Percentiles rank a stretch among this genome's conserved stretches.
phyloP scores from a whole-genome alignment of 768 basidiomycete genomes.

The Russula virescens region DNA sequence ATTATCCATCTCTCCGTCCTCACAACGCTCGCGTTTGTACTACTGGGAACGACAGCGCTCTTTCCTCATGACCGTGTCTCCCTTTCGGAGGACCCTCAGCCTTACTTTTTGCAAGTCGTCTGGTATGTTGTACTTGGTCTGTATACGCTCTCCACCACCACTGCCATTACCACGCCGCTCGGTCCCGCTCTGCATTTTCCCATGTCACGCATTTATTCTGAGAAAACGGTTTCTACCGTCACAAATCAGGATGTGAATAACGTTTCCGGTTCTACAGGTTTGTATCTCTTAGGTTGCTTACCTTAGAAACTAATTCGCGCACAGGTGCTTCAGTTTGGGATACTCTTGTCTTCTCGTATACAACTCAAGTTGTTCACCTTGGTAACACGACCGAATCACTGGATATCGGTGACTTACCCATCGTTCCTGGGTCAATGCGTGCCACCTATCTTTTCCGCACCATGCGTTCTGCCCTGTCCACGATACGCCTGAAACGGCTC shows the following conservation, averaged over 20 bases:
- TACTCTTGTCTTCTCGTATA: conserved; percentile 77
- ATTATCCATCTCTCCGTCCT: conserved; percentile 56
- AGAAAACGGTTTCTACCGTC: conserved; percentile 53
- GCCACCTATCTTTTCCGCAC: conserved; percentile 51
- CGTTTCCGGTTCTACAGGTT: conserved; percentile 59
- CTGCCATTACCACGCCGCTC: conserved; percentile 51
- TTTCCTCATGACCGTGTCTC: conserved; percentile 43
- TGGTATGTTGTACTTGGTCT: conserved; percentile 52
- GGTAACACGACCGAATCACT: conserved; percentile 68
- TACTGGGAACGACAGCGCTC: conserved; percentile 47
- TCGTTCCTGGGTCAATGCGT: conserved; percentile 71
- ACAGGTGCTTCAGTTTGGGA: conserved; percentile 55
- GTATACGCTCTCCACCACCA: conserved; percentile 40
- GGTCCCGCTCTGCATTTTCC: conserved; percentile 77
- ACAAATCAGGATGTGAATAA: conserved; percentile 68
- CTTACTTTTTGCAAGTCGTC: conserved; percentile 30
- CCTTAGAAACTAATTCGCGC: not conserved
- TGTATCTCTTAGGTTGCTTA: conserved; percentile 10
- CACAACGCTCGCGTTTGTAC: conserved; percentile 41
- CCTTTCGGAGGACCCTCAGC: conserved; percentile 24
- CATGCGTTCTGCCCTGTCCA: conserved; percentile 56
- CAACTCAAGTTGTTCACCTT: conserved; percentile 81
- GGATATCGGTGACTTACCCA: conserved; percentile 84
- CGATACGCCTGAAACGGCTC: conserved; percentile 42
- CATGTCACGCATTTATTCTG: conserved; percentile 65